Base-by-base conservation (phyloP, 2,329 filamentous ascomycete genomes). In the Daldinia sp. region DNA sequence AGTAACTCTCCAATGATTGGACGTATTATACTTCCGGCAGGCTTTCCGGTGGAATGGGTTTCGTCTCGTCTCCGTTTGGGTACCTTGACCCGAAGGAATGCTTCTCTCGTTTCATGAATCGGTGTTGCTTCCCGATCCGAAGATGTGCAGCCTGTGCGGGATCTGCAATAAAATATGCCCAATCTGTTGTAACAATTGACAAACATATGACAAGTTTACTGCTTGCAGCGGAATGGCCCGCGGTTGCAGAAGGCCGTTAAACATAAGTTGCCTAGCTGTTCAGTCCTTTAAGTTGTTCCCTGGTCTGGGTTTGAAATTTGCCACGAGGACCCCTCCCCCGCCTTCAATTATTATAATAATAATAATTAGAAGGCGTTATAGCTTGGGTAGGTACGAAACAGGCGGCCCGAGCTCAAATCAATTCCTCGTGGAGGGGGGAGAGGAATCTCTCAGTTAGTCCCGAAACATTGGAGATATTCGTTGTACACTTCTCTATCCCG, bases 11-110 rank as follows among this genome's bases (percentile, higher is more conserved):
- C 60, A 30, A 63, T 71, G 63, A 71, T 69, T 69, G 63, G 69
- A 42, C 39, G 20, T 18, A 33, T 18, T 55, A 46, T 48, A 65
- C 51, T 57, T 50, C 69, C 69, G 69, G 61, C 55, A 46, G 41
- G 65, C 46, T 59, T 68, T 72, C 68, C 65, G 68, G 70, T 65
- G 57, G 54, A 59, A 54, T 63, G 20, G 54, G 61, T 63, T 59
- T 72, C 61, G 70, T 72, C 63, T 71, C 65, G 70, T 61, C 68
- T 67, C 66, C 63, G 65, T 71, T 72, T 72, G 61, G 65, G 63
- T 64, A 58, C 46, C 61, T 65, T 67, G 37, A 60, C 69, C 66
- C 63, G 68, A 67, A 68, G 68, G 68, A 67, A 72, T 63, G 53
- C 64, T 65, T 61, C 41, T 69, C 60, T 67, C 33, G 67, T 72